These are phyloP conservation scores for Dryas drummondii DNA, from an alignment of 306 rosid genomes.

Conservation along the genomic window DNA sequence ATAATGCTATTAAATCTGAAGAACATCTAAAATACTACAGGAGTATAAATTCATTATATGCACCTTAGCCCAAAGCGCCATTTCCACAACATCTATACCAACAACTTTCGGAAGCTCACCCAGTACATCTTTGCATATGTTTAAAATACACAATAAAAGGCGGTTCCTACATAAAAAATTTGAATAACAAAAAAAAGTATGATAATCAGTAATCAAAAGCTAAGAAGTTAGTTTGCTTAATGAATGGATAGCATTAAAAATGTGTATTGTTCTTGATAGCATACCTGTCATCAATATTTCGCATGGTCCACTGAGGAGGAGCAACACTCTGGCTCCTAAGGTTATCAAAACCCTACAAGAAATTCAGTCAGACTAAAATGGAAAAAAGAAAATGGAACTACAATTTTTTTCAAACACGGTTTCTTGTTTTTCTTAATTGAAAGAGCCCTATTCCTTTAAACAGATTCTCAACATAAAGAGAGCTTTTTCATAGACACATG, in stretches of 20 bases:
- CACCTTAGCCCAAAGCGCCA: conserved; percentile 99
- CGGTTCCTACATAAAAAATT: conserved; percentile 66
- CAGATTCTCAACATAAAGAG: not conserved
- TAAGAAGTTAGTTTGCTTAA: conserved; percentile 18
- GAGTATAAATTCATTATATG: conserved; percentile 32
- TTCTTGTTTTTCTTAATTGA: conserved; percentile 28
- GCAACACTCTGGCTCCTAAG: conserved; percentile 82
- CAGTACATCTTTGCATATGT: conserved; percentile 75
- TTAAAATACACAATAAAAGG: conserved; percentile 66
- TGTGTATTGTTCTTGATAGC: not conserved
- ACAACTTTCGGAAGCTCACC: conserved; percentile 94
- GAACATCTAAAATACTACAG: not conserved
- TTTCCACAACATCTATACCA: conserved; percentile 96
- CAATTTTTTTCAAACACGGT: conserved; percentile 1
- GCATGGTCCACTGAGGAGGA: conserved; percentile 99
- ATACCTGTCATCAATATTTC: conserved; percentile 92
- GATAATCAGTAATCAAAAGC: conserved; percentile 18
- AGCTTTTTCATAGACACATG: conserved; percentile 7
- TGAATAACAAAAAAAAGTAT: not conserved
- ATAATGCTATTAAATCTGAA: not conserved
- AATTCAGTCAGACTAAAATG: conserved; percentile 23
- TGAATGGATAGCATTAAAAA: not conserved
- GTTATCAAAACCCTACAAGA: conserved; percentile 88
- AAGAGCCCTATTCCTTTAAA: not conserved
- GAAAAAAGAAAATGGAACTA: not conserved